A percentile compares a stretch with the other conserved stretches of the same genome.
These are phyloP conservation scores for Globisporangium paddicum DNA, from an alignment of 352 stramenopile genomes.

Conservation along the genomic window DNA sequence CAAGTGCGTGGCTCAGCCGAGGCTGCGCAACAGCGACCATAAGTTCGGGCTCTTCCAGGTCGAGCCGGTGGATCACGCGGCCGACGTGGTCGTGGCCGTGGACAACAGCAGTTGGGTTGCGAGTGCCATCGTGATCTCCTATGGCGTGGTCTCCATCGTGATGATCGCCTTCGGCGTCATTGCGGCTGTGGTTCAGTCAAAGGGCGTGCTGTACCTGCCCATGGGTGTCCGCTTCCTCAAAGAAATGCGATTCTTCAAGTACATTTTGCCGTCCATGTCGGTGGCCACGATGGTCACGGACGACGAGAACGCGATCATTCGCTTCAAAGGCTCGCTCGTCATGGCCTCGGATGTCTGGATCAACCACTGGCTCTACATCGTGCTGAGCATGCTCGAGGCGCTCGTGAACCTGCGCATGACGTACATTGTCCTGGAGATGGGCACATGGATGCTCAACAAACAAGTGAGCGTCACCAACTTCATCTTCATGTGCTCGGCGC, in stretches of 20 bases:
- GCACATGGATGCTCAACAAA: conserved; percentile 51
- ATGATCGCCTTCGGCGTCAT: conserved; percentile 50
- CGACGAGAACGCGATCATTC: conserved; percentile 34
- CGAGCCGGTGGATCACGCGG: conserved; percentile 30
- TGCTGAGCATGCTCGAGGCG: conserved; percentile 46
- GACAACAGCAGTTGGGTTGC: conserved; percentile 39
- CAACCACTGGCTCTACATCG: conserved; percentile 69
- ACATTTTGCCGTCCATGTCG: conserved; percentile 13
- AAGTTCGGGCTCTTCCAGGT: conserved; percentile 45
- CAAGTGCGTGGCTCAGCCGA: conserved; percentile 35
- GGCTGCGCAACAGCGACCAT: conserved; percentile 33
- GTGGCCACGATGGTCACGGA: conserved; percentile 27
- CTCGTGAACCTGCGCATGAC: conserved; percentile 37
- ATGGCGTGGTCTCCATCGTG: conserved; percentile 41
- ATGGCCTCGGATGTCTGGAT: conserved; percentile 63
- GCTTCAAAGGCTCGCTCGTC: conserved; percentile 44
- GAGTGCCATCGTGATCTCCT: conserved; percentile 28
- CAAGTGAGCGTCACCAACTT: conserved; percentile 45
- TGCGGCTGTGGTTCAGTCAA: conserved; percentile 33
- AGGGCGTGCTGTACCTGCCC: conserved; percentile 40
- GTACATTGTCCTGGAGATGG: conserved; percentile 41
- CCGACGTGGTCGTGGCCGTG: conserved; percentile 37
- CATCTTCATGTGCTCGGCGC: conserved; percentile 41
- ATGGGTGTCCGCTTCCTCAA: conserved; percentile 43
- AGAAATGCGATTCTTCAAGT: conserved; percentile 37